These are phyloP conservation scores for Exidia glandulosa DNA, from an alignment of 768 basidiomycete species.

Conservation along the genomic window DNA sequence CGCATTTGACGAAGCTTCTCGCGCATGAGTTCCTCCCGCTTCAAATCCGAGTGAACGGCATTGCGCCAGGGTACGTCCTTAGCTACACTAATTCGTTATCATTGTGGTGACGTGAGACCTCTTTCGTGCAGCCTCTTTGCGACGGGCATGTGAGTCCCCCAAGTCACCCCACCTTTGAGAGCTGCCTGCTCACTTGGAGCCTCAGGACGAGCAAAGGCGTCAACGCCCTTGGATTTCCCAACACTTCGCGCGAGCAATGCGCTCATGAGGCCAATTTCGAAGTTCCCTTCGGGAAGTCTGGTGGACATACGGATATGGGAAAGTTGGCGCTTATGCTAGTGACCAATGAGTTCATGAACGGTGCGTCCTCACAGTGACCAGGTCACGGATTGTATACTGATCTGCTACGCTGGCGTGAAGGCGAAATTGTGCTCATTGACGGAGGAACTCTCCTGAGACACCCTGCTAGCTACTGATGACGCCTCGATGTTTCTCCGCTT, in stretches of 20 bases:
- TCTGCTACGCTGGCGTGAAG: neutral
- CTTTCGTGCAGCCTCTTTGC: neutral
- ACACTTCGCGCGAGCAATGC: slow-evolving; percentile 6
- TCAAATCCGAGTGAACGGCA: slow-evolving; percentile 38
- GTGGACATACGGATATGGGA: slow-evolving; percentile 33
- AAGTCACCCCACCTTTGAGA: neutral
- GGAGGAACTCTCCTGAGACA: slow-evolving; percentile 31
- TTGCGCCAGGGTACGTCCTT: slow-evolving; percentile 26
- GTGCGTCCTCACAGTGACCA: slow-evolving; percentile 10
- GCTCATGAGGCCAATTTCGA: slow-evolving; percentile 17
- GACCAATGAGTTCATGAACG: slow-evolving; percentile 37
- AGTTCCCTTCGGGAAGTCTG: slow-evolving; percentile 24
- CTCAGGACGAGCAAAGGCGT: neutral
- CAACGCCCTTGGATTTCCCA: slow-evolving; percentile 14
- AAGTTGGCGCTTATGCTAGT: slow-evolving; percentile 32
- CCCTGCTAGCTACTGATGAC: slow-evolving; percentile 27
- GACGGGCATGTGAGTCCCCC: slow-evolving; percentile 22
- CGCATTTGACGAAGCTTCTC: slow-evolving; percentile 33
- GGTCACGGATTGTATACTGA: neutral
- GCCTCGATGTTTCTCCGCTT: no score
- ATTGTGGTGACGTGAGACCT: neutral
- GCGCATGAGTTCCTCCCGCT: slow-evolving; percentile 38
- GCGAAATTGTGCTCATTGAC: slow-evolving; percentile 36
- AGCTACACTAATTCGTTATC: neutral
- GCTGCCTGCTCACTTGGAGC: neutral